Conservation (phyloP, 345 rosid genomes). For the Aurinia saxatilis region DNA sequence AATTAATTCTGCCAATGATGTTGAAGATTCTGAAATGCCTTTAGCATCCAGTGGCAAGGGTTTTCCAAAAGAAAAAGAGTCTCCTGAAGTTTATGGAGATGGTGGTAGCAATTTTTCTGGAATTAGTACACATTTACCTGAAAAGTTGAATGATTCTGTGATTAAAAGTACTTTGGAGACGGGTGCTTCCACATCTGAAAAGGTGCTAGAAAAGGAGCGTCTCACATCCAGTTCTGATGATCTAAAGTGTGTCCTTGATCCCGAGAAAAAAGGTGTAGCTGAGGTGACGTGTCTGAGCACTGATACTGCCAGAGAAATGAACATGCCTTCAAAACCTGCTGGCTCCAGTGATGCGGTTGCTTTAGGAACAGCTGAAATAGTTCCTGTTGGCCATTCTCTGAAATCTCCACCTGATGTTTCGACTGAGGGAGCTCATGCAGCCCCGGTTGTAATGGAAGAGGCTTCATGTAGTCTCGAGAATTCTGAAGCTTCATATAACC, state of each 20-base stretch:
- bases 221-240: background rate
- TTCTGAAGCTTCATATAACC: constrained; percentile 1
- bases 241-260: background rate
- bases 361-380: no score
- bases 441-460: constrained; percentile 2
- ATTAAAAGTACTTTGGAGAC: constrained; percentile 5
- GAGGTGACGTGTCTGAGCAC: background rate
- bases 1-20: background rate
- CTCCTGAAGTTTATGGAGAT: background rate
- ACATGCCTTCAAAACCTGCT: background rate
- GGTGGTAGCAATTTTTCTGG: constrained; percentile 14
- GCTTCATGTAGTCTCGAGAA: constrained; percentile 5
- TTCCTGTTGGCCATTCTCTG: no score
- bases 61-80: constrained; percentile 9
- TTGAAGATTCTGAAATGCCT: constrained; percentile 9
- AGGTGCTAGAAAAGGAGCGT: background rate
- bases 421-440: constrained; percentile 2
- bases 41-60: background rate
- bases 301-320: constrained; percentile 1
- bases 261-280: constrained; percentile 2
- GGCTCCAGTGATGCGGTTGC: no score
- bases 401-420: background rate
- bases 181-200: constrained; percentile 8
- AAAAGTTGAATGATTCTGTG: constrained; percentile 6
- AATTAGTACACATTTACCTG: background rate